These are phyloP conservation scores for Zoysia japonica DNA, from an alignment of 176 grass and related monocot species.

Conservation along the genomic window DNA sequence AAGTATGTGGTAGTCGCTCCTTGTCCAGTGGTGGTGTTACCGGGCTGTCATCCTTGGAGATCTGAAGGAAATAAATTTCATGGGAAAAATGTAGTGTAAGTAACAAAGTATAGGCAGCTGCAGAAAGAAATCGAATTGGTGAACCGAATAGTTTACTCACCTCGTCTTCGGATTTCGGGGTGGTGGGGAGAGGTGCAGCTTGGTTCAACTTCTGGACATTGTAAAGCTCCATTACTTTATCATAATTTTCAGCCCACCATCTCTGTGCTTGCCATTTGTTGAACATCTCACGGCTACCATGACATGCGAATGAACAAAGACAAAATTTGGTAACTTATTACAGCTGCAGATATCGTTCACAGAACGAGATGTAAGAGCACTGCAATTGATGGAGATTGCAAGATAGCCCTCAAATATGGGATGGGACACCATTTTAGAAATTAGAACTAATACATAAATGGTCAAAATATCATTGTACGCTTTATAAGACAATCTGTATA, in stretches of 20 bases:
- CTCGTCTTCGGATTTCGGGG: conserved; percentile 89
- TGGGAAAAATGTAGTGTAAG: not conserved
- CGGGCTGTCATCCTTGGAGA: conserved; percentile 75
- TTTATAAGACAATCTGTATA: not conserved
- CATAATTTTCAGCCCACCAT: conserved; percentile 99
- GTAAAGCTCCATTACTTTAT: conserved; percentile 96
- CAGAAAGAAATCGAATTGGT: not conserved
- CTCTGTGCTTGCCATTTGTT: conserved; percentile 96
- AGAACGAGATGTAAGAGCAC: not conserved
- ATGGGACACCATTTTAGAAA: not conserved
- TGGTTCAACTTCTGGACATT: conserved; percentile 95
- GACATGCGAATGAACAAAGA: not conserved
- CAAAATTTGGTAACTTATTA: not conserved
- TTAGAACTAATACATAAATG: conserved; percentile 12
- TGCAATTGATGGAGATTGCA: not conserved
- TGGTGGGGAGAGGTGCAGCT: conserved; percentile 69
- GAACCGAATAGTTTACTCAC: conserved; percentile 29
- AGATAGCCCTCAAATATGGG: not conserved
- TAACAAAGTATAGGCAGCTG: not conserved
- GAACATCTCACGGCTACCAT: conserved; percentile 87
- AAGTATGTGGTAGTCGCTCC: conserved; percentile 65
- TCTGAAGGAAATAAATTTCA: conserved; percentile 40
- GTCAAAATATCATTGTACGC: conserved; percentile 5
- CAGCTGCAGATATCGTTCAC: conserved; percentile 8
- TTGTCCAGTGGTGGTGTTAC: conserved; percentile 80